Base-by-base conservation (phyloP, 2,329 filamentous ascomycete genomes). In the Ophiostoma ulmi region DNA sequence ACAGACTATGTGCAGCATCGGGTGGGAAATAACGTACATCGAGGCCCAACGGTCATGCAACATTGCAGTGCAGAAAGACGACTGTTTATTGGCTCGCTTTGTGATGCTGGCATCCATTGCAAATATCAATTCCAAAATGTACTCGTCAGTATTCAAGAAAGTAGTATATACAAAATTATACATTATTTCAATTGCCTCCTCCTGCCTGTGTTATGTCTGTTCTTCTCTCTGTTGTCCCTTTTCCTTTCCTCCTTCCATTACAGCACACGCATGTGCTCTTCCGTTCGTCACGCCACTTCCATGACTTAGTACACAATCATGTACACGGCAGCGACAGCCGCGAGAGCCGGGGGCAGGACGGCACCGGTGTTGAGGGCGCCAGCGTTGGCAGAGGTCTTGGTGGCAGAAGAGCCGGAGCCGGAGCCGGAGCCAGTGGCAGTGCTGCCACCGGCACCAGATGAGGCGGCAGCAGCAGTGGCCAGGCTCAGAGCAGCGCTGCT, bases 271-370 rank as follows among this genome's bases (percentile, higher is more conserved):
- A 26, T 58, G 52, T 22, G 48, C 48, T 10, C n/a, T 26, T 26
- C n/a, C 48, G 14, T 63, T 67, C 36, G 22, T 61, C 48, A 61
- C 55, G 55, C 55, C 55, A 61, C 55, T 4, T 61, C 10, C 55
- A 31, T 31, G 11, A 17, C 58, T 63, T 63, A 65, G 64, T 72
- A 69, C 3, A 67, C 48, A 44, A 72, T 48, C 39, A 68, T 55
- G 67, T 70, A 72, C 36, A 72, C 69, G n/a, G 52, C 39, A 17
- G 61, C 71, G 4, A 52, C 63, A 0, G 71, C 71, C 14, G 71
- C 69, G 13, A 72, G 67, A 10, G 69, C 71, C 31, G 71, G 71
- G 31, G 13, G 26, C 68, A 55, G 68, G 39, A 31, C 11, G 20
- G 41, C 39, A 17, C 41, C 14, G 13, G 26, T 38, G n/a, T 61